These are phyloP conservation scores for Ganoderma resinaceum DNA, from an alignment of 1,284 basidiomycete genomes.

Conservation along the genomic window DNA sequence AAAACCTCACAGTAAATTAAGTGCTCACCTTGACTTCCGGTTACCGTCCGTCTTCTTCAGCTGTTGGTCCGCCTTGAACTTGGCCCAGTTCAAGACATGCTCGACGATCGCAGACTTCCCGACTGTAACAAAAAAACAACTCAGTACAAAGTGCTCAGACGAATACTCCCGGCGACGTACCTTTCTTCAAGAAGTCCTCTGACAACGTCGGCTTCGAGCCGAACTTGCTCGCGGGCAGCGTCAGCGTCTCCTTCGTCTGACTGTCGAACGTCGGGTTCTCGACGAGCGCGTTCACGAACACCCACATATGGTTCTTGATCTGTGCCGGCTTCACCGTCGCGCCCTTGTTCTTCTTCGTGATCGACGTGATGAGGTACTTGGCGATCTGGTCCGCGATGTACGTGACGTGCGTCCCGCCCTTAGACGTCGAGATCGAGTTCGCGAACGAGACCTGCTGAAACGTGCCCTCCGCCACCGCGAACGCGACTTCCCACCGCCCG, in stretches of 20 bases:
- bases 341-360: slow-evolving; percentile 97
- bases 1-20: slow-evolving; percentile 9
- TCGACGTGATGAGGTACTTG: slow-evolving; percentile 80
- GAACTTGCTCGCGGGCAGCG: slow-evolving; percentile 89
- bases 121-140: slow-evolving; percentile 62
- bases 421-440: slow-evolving; percentile 97
- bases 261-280: slow-evolving; percentile 99
- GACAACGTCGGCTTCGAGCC: slow-evolving; percentile 85
- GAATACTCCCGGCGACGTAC: slow-evolving; percentile 49
- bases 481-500: slow-evolving; percentile 95
- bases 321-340: slow-evolving; percentile 92
- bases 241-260: slow-evolving; percentile 98
- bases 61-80: slow-evolving; percentile 95
- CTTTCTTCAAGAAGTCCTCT: slow-evolving; percentile 97
- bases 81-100: slow-evolving; percentile 94
- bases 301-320: slow-evolving; percentile 98
- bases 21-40: slow-evolving; percentile 82
- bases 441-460: slow-evolving; percentile 97
- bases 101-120: slow-evolving; percentile 93
- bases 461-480: slow-evolving; percentile 91
- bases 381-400: slow-evolving; percentile 91
- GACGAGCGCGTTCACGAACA: slow-evolving; percentile 96
- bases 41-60: slow-evolving; percentile 97
- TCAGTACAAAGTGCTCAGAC: not conserved
- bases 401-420: slow-evolving; percentile 96